Percentiles rank a stretch among this genome's conserved stretches.
These are phyloP conservation scores for Chalara sp. DNA, from an alignment of 2,329 filamentous ascomycete species.

Conservation along the genomic window DNA sequence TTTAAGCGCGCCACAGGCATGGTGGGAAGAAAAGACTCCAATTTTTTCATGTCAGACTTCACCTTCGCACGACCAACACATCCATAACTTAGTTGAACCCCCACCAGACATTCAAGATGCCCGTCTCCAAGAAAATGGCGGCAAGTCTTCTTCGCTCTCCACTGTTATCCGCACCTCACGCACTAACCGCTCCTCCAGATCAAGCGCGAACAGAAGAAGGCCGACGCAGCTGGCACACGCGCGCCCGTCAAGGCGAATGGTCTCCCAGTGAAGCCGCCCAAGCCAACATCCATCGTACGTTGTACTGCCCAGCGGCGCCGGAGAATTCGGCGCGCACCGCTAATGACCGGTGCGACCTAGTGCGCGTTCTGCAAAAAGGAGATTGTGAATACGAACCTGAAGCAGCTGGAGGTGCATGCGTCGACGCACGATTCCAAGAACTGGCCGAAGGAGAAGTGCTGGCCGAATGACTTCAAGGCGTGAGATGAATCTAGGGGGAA, in stretches of 20 bases:
- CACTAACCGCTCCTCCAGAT: conserved; percentile 28
- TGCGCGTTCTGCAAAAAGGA: conserved; percentile 45
- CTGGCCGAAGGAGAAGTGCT: conserved; percentile 54
- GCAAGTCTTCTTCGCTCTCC: conserved; percentile 17
- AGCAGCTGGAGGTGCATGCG: conserved; percentile 46
- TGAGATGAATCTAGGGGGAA: too few relatives aligned
- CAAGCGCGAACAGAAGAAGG: conserved; percentile 48
- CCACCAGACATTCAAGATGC: conserved; percentile 27
- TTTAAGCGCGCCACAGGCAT: background rate
- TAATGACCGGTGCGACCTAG: conserved; percentile 21
- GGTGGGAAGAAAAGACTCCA: background rate
- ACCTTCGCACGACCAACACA: background rate
- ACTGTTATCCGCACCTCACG: background rate
- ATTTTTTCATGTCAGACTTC: background rate
- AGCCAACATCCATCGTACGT: conserved; percentile 42
- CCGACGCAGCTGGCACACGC: conserved; percentile 46
- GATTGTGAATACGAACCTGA: conserved; percentile 43
- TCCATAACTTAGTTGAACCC: background rate
- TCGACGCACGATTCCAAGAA: conserved; percentile 40
- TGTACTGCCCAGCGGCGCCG: too few relatives aligned
- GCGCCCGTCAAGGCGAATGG: conserved; percentile 47
- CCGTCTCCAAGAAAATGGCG: conserved; percentile 42
- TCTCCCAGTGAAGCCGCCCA: conserved; percentile 45
- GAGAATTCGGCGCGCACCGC: background rate
- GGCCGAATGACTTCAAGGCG: conserved; percentile 40